Evolutionary conservation across 2,329 filamentous ascomycete genomes (phyloP), one percentile per base, ranked within the genome.

Genomic region (Tolypocladium ophioglossoides): DNA sequence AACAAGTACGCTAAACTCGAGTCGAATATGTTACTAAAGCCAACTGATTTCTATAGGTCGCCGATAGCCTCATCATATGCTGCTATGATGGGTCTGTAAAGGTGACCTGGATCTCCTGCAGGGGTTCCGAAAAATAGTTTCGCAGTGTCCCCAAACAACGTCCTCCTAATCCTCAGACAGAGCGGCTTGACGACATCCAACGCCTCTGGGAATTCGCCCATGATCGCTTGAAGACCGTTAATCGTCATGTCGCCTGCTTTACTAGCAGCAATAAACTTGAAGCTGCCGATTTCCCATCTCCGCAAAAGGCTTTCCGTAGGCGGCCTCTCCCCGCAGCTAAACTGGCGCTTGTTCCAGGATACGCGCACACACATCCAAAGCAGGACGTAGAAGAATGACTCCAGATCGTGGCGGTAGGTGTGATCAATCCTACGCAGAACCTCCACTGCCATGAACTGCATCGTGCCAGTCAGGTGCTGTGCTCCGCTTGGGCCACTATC

Each of bases 361-460:
- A 53, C 30, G 37, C 56, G 56, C 18, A 46, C 54, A 39, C 56
- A 61, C 39, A 61, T 52, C 56, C 57, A 61, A 3, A 66, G 4
- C 1, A 59, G 16, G 18, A 56, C 56, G n/a, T 55, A 56, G 41
- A 55, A 56, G 37, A 20, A 40, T 4, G 57, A 56, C 41, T 59
- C 55, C 1, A 57, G 27, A 14, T 59, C 55, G 12, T 57, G 54
- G 22, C 57, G 55, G 18, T 57, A 59, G 20, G 57, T 70, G 52
- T 70, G 63, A 35, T 61, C 55, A 4, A 58, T 55, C 9, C 56
- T 59, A n/a, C 58, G 50, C 9, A 72, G 55, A 11, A 72, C 65
- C 51, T 68, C 63, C 35, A 69, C 63, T 0, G 64, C 67, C 62
- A 70, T 72, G 49, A 68, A 70, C 47, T 66, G 57, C 57, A 67